Evolutionary conservation across 208 protist genomes (phyloP).

Genomic region (Wallacemonas rigidus): DNA sequence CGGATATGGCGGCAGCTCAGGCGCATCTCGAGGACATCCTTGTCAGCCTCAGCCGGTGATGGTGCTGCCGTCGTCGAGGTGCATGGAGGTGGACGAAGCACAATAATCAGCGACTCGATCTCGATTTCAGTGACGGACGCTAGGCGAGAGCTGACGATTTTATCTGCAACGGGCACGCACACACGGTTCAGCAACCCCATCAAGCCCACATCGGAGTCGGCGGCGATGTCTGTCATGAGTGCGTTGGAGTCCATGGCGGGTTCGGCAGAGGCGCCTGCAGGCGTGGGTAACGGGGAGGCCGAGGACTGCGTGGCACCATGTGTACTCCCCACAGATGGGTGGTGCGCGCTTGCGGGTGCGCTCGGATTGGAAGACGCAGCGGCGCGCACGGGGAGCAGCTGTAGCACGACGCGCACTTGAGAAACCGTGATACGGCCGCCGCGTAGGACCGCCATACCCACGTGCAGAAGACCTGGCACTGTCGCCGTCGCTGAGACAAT

Average conservation of each 20-base stretch:
- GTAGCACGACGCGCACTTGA: neutral
- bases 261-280: no score
- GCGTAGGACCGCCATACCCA: neutral
- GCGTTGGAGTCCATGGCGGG: no score
- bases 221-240: no score
- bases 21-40: neutral
- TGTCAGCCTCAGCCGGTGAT: neutral
- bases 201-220: neutral
- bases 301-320: no score
- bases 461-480: neutral
- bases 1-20: slow-evolving; percentile 3
- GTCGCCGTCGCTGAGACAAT: neutral
- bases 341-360: neutral
- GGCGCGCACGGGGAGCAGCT: neutral
- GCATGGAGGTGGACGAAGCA: neutral
- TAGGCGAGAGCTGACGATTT: neutral
- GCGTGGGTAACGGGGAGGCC: no score
- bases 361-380: neutral
- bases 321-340: no score
- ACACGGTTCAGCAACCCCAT: neutral
- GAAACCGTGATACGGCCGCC: neutral
- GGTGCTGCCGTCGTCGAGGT: neutral
- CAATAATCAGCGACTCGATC: neutral
- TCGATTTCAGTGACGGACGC: neutral
- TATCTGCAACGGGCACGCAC: neutral